These are phyloP conservation scores for Termitomyces sp. DNA, from an alignment of 768 basidiomycete species.

Conservation along the genomic window DNA sequence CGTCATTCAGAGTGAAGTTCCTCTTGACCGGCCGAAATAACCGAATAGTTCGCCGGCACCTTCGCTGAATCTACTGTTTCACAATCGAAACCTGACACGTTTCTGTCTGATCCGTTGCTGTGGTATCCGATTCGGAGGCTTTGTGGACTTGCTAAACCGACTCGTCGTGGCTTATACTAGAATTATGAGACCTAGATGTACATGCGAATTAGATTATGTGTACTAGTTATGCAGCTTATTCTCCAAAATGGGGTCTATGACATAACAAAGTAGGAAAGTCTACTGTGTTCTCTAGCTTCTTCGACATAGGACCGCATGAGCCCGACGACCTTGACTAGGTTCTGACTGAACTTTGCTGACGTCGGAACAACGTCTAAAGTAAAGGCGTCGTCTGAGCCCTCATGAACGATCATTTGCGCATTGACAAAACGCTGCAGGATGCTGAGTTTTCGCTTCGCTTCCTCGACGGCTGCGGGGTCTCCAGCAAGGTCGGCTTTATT, in stretches of 20 bases:
- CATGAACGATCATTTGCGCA: slow-evolving; percentile 32
- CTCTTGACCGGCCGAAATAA: neutral
- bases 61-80: neutral
- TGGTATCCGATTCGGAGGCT: neutral
- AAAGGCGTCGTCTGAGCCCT: slow-evolving; percentile 14
- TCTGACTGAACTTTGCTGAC: slow-evolving; percentile 85
- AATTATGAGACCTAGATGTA: neutral
- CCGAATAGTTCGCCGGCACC: neutral
- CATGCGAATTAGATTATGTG: neutral
- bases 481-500: slow-evolving; percentile 88
- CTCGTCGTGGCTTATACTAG: neutral
- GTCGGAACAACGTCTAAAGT: slow-evolving; percentile 70
- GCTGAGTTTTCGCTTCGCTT: slow-evolving; percentile 51
- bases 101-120: neutral
- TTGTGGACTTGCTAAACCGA: neutral
- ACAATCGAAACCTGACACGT: neutral
- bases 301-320: slow-evolving; percentile 65
- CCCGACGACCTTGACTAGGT: slow-evolving; percentile 63
- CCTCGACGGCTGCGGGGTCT: slow-evolving; percentile 40
- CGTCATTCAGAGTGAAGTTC: neutral
- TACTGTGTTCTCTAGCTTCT: slow-evolving; percentile 22
- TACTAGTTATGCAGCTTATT: neutral
- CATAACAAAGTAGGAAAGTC: neutral
- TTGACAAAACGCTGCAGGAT: slow-evolving; percentile 53
- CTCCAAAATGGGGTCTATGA: neutral